Conservation (phyloP, 768 basidiomycete genomes). For the Sarcomyxa edulis region DNA sequence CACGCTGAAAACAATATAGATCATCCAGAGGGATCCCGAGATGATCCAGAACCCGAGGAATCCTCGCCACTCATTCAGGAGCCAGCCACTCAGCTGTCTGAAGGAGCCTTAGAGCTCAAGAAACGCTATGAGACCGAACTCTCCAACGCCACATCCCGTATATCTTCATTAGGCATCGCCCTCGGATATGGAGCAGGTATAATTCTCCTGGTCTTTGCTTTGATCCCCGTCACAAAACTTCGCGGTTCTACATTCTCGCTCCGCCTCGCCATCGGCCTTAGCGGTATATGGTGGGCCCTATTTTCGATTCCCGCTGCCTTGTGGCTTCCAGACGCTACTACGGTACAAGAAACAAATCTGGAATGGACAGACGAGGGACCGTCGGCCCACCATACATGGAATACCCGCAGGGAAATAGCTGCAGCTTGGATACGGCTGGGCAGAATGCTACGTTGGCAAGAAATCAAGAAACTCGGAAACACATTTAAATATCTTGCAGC, state of each 20-base stretch:
- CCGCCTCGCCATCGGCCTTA: constrained; percentile 77
- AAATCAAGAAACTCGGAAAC: constrained; percentile 70
- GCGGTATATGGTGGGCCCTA: constrained; percentile 84
- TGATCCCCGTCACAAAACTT: constrained; percentile 73
- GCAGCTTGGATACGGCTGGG: constrained; percentile 75
- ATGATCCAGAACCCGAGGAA: no score
- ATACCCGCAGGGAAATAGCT: constrained; percentile 42
- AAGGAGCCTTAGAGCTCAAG: constrained; percentile 24
- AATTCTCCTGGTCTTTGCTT: constrained; percentile 59
- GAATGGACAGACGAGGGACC: constrained; percentile 14
- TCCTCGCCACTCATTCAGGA: no score
- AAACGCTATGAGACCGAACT: constrained; percentile 57
- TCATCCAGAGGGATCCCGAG: no score
- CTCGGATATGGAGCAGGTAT: constrained; percentile 86
- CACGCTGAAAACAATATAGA: no score
- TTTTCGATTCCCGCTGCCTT: constrained; percentile 76
- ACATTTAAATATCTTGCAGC: constrained; percentile 89
- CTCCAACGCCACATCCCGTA: constrained; percentile 71
- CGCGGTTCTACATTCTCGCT: constrained; percentile 75
- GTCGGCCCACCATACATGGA: constrained; percentile 31
- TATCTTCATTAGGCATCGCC: constrained; percentile 83
- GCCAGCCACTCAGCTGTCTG: not conserved
- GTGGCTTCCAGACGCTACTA: constrained; percentile 53
- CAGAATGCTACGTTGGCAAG: constrained; percentile 65
- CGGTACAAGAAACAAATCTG: constrained; percentile 3